These are phyloP conservation scores for Phytophthora pistaciae DNA, from an alignment of 352 stramenopile genomes.

Conservation along the genomic window DNA sequence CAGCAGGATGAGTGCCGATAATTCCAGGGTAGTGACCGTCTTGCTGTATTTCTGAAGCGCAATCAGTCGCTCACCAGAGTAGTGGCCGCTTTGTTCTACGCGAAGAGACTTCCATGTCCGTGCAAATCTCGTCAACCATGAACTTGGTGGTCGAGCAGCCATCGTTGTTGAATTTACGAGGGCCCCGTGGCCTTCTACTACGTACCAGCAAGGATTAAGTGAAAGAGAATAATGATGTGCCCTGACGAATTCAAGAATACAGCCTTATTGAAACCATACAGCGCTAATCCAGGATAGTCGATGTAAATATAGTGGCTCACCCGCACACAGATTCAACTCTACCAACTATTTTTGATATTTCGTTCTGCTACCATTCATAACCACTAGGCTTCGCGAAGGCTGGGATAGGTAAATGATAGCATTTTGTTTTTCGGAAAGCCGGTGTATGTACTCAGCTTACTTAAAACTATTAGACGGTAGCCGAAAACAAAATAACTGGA, in stretches of 20 bases:
- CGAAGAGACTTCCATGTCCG: neutral
- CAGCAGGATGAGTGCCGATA: neutral
- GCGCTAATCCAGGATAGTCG: too few relatives aligned
- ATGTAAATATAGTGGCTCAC: too few relatives aligned
- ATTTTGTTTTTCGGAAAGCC: too few relatives aligned
- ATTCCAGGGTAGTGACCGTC: neutral
- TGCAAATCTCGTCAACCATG: neutral
- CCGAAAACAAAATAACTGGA: too few relatives aligned
- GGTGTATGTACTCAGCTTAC: too few relatives aligned
- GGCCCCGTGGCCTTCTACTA: neutral
- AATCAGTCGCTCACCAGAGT: neutral
- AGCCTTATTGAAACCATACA: neutral
- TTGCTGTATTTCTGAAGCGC: conserved; percentile 13
- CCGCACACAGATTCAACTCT: too few relatives aligned
- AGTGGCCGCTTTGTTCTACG: conserved; percentile 2
- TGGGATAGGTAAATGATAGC: too few relatives aligned
- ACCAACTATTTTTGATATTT: too few relatives aligned
- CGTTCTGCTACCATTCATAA: too few relatives aligned
- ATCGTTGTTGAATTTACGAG: neutral
- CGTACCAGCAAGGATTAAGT: neutral
- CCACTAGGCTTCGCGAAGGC: too few relatives aligned
- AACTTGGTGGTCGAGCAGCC: neutral
- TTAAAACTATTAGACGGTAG: too few relatives aligned
- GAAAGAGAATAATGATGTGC: neutral
- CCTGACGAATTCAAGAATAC: neutral